Base-by-base conservation (phyloP, 176 grass and related monocot genomes). In the Lolium perenne region DNA sequence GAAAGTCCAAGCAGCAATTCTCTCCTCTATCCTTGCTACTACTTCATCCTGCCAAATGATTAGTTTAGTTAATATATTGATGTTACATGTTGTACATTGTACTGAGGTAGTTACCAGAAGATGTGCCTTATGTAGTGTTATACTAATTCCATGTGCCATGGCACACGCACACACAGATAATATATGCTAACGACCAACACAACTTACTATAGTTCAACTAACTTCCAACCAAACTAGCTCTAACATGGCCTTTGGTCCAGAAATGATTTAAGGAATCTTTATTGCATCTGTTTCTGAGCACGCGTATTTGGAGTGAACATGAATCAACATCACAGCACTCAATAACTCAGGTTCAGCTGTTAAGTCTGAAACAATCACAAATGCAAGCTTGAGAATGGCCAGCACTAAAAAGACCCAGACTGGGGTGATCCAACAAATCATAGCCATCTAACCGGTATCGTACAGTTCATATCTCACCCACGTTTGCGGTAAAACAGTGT, bases 1-100 rank as follows among this genome's bases (percentile, higher is more conserved):
- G 74, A 98, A 98, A 74, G 91, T 95, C 96, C 91, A 98, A 77
- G 90, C 87, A 80, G 91, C 55, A 83, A 98, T 91, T 66, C 93
- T 92, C 45, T 94, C 74, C 78, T 98, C 91, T 90, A 98, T 95
- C 85, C 74, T 88, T 18, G 22, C 45, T 49, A 95, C 87, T 69
- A 98, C 72, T 86, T 93, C 91, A 80, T 98, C 96, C 96, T 95
- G 54, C 46, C 81, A 89, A 86, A 80, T 73, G 53, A 86, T 84
- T 55, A 78, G 17, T 75, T 70, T 16, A 18, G 49, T 87, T 60
- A 68, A 84, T 17, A 69, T 70, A 76, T 6, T 6, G 2, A 17
- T 55, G 10, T 73, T 63, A 63, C 55, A 73, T 51, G 74, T 48
- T 35, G 49, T 40, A 76, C 14, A 54, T 16, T 71, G 20, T 15